These are phyloP conservation scores for Xerocomellus intermedius DNA, from an alignment of 768 basidiomycete species.

Conservation along the genomic window DNA sequence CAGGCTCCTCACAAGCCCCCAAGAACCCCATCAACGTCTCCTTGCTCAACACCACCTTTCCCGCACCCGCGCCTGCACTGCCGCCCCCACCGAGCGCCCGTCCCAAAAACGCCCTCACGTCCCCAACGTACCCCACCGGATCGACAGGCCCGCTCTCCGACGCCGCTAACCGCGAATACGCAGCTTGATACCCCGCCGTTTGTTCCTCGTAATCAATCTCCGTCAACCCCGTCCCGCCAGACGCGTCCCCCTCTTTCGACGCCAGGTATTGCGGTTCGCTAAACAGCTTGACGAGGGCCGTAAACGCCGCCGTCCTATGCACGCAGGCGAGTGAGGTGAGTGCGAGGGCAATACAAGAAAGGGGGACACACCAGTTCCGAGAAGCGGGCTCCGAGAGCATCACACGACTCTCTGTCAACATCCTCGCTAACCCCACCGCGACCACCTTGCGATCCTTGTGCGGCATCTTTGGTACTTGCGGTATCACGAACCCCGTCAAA, in stretches of 20 bases:
- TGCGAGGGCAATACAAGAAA: no score
- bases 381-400: slow-evolving; percentile 68
- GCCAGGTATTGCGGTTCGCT: slow-evolving; percentile 70
- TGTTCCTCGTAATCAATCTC: slow-evolving; percentile 90
- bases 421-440: slow-evolving; percentile 72
- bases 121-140: slow-evolving; percentile 57
- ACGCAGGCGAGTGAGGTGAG: background rate
- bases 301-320: slow-evolving; percentile 65
- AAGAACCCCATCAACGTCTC: slow-evolving; percentile 22
- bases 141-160: slow-evolving; percentile 60
- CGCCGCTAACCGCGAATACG: slow-evolving; percentile 89
- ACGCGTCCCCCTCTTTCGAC: slow-evolving; percentile 14
- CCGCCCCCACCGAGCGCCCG: slow-evolving; percentile 33
- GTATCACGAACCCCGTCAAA: slow-evolving; percentile 69
- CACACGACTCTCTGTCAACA: slow-evolving; percentile 70
- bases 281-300: slow-evolving; percentile 73
- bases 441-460: slow-evolving; percentile 84
- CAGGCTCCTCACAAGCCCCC: slow-evolving; percentile 17
- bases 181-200: slow-evolving; percentile 87
- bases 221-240: slow-evolving; percentile 43
- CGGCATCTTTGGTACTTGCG: slow-evolving; percentile 78
- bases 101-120: slow-evolving; percentile 55
- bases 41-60: slow-evolving; percentile 13
- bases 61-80: background rate
- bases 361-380: slow-evolving; percentile 56